Percentiles rank a stretch among this genome's conserved stretches.
These are phyloP conservation scores for Hypoxylon lienhwacheense DNA, from an alignment of 495 filamentous ascomycete genomes.

Conservation along the genomic window DNA sequence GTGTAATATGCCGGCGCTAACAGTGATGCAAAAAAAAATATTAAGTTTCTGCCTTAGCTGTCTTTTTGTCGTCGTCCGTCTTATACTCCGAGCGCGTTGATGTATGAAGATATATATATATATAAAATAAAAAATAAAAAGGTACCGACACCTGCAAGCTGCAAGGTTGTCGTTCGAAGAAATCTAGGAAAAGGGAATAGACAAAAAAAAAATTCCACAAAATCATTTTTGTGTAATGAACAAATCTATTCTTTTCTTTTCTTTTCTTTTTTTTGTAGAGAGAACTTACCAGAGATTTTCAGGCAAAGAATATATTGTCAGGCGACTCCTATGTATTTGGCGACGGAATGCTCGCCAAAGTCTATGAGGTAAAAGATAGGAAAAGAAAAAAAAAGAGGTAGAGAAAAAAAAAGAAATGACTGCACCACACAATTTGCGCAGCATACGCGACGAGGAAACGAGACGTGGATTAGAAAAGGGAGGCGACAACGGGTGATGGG, in stretches of 20 bases:
- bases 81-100: conserved; percentile 24
- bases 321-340: conserved; percentile 14
- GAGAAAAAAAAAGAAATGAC: conserved; percentile 37
- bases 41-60: conserved; percentile 14
- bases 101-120: no score
- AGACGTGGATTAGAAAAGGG: conserved; percentile 35
- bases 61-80: conserved; percentile 13
- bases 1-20: neutral
- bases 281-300: conserved; percentile 30
- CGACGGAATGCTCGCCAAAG: conserved; percentile 19
- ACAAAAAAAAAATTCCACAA: conserved; percentile 10
- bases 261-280: no score
- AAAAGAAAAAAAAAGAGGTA: conserved; percentile 16
- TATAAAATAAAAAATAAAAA: no score
- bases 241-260: conserved; percentile 25
- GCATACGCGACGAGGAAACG: conserved; percentile 36
- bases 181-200: conserved; percentile 32
- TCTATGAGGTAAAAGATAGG: conserved; percentile 26
- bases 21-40: conserved; percentile 9
- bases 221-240: conserved; percentile 17
- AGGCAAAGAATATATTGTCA: conserved; percentile 12
- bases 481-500: conserved; percentile 41
- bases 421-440: conserved; percentile 39
- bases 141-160: conserved; percentile 1
- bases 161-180: no score